phyloP scores from a whole-genome alignment of 192 early-diverging fungal species.

The Backusella circina region DNA sequence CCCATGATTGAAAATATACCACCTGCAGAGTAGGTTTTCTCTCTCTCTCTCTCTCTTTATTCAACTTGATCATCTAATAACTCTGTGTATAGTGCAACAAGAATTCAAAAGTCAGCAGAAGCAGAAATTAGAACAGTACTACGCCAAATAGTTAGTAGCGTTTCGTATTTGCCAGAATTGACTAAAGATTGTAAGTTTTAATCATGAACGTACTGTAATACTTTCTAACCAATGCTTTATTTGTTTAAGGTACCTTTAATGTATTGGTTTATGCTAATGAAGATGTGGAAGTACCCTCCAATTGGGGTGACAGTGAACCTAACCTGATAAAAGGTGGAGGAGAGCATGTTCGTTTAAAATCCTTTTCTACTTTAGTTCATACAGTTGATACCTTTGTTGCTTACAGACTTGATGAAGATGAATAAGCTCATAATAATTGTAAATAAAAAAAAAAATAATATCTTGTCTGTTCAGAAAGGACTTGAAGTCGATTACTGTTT shows the following conservation, averaged over 20 bases:
- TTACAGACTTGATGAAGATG: conserved; percentile 43
- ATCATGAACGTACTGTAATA: neutral
- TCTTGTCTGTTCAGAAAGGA: neutral
- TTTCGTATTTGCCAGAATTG: conserved; percentile 87
- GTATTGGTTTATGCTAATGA: conserved; percentile 86
- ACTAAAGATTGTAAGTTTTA: conserved; percentile 72
- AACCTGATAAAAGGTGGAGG: conserved; percentile 75
- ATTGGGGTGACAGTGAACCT: conserved; percentile 83
- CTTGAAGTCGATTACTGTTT: too few species aligned
- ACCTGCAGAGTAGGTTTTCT: neutral
- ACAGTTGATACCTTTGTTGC: conserved; percentile 85
- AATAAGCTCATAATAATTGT: neutral
- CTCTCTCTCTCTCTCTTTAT: neutral
- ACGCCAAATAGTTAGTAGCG: conserved; percentile 87
- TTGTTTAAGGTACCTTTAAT: conserved; percentile 78
- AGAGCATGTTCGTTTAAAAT: conserved; percentile 80
- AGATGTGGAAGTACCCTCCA: conserved; percentile 79
- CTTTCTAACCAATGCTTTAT: neutral
- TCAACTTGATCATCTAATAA: neutral
- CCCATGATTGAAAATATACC: conserved; percentile 12
- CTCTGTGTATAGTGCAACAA: neutral
- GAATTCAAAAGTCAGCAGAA: neutral
- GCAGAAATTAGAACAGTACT: conserved; percentile 66
- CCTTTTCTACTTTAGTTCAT: conserved; percentile 82
- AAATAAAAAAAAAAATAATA: neutral